phyloP scores from a whole-genome alignment of 495 filamentous ascomycete genomes.

The Cairneyella variabilis region DNA sequence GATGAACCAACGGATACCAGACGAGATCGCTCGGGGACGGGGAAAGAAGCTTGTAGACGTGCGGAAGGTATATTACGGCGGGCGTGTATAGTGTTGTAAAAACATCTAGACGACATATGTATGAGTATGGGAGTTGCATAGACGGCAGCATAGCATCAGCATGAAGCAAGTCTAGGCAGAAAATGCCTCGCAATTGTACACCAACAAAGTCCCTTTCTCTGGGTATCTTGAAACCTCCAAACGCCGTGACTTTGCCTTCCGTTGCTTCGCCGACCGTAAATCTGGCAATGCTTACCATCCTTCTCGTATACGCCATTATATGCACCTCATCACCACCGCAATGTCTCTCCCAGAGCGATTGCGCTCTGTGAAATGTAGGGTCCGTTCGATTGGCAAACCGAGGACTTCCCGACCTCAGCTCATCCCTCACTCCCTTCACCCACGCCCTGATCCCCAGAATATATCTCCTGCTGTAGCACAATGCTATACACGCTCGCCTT shows the following conservation, averaged over 20 bases:
- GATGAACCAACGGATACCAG: conserved; percentile 75
- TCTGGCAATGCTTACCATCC: too few species aligned
- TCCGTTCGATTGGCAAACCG: too few species aligned
- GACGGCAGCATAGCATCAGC: conserved; percentile 29
- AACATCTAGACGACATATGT: conserved; percentile 9
- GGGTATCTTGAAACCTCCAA: conserved; percentile 34
- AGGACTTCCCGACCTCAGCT: conserved; percentile 13
- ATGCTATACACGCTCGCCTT: conserved; percentile 99
- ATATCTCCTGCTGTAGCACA: conserved; percentile 94
- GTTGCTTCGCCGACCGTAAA: conserved; percentile 31
- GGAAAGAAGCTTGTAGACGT: conserved; percentile 96
- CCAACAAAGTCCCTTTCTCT: conserved; percentile 10
- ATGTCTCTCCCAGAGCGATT: too few species aligned
- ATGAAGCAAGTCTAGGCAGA: conserved; percentile 26
- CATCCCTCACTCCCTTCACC: conserved; percentile 30
- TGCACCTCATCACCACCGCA: too few species aligned
- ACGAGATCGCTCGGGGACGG: conserved; percentile 78
- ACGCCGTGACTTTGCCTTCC: conserved; percentile 26
- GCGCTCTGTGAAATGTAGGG: too few species aligned
- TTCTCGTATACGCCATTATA: too few species aligned
- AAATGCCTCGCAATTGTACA: conserved; percentile 10
- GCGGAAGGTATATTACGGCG: conserved; percentile 94
- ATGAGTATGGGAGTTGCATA: conserved; percentile 24
- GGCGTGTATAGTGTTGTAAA: conserved; percentile 32
- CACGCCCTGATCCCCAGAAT: conserved; percentile 55